Conservation (phyloP, 176 grass and related monocot species). For the Raddia guianensis region DNA sequence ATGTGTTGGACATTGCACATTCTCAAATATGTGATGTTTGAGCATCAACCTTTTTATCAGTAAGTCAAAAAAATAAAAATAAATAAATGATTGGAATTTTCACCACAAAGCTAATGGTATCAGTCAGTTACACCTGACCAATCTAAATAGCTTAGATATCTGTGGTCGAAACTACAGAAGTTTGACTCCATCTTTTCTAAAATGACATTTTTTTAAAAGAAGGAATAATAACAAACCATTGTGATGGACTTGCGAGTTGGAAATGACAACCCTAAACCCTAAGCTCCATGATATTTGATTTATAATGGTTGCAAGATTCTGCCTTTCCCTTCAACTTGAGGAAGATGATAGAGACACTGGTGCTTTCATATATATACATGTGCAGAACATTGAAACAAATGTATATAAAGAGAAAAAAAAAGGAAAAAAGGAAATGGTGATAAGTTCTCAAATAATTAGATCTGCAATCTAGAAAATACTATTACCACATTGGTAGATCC, state of each 20-base stretch:
- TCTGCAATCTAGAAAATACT: not conserved
- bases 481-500: not conserved
- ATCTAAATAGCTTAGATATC: not conserved
- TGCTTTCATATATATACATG: not conserved
- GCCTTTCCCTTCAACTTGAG: not conserved
- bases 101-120: not conserved
- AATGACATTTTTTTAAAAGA: not conserved
- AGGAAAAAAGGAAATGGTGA: not conserved
- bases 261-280: not conserved
- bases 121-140: slow-evolving; percentile 1
- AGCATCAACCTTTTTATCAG: not conserved
- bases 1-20: not conserved
- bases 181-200: not conserved
- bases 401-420: not conserved
- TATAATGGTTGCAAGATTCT: not conserved
- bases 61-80: not conserved
- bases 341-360: not conserved
- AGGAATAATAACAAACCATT: not conserved
- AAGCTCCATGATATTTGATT: not conserved
- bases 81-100: not conserved
- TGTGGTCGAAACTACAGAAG: not conserved
- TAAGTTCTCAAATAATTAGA: not conserved
- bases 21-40: not conserved
- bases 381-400: not conserved
- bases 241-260: not conserved